Base-by-base conservation (phyloP, 2,329 filamentous ascomycete genomes). In the Emergomyces pasteurianus region DNA sequence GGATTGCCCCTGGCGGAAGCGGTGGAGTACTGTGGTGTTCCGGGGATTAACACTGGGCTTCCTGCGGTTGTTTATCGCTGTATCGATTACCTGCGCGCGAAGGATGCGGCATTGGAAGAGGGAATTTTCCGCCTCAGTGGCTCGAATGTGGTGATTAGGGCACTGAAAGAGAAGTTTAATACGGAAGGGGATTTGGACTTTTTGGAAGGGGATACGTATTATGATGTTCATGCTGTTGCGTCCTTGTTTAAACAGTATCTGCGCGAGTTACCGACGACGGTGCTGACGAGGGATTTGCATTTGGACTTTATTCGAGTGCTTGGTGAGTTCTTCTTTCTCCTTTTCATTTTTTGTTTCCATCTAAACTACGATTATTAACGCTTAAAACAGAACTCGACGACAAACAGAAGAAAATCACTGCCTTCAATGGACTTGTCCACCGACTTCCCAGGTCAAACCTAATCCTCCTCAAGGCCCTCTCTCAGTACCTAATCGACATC, bases 71-170 rank as follows among this genome's bases (percentile, higher is more conserved):
- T 97, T 9, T 99, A 95, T 75, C 87, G 94, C 61, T 96, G 91
- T 71, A 89, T 99, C 63, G 90, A 97, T 73, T 99, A 96, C 72
- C 81, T 99, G 21, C 87, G 90, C 65, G 82, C 84, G 7, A 92
- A 92, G 77, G 85, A 89, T 64, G 94, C 92, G 12, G 81, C 87
- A 55, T 81, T 80, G 6, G 94, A 99, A 73, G 94, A 99, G 74
- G 94, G 94, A 50, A 96, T 99, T 49, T 99, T 99, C 80, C 86
- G 94, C 58, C 80, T 99, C 49, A 97, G 92, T 72, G 94, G 94
- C n/a, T 97, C 92, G 0, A 97, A 96, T 70, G 83, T 95, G 60
- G 87, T 96, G 57, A 95, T 99, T 75, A 95, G 92, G 74, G 85
- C 85, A 61, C 81, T 99, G 50, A 88, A 89, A 63, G 92, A 97